phyloP scores from a whole-genome alignment of 2,329 filamentous ascomycete species.

The Sarocladiaceae sp. region DNA sequence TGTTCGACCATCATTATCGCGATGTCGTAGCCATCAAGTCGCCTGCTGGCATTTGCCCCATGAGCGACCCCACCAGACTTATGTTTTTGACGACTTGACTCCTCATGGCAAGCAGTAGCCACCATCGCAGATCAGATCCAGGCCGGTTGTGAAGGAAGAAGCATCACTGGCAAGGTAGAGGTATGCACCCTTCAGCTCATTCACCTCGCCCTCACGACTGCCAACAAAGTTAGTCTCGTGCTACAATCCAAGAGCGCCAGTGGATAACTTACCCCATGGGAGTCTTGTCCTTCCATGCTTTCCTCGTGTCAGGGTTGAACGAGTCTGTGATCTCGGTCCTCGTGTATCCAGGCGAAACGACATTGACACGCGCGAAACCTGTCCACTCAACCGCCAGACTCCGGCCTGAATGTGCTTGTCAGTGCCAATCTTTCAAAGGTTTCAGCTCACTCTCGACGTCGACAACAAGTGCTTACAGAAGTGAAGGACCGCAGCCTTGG shows the following conservation, averaged over 20 bases:
- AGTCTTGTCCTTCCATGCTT: conserved; percentile 70
- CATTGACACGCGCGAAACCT: conserved; percentile 66
- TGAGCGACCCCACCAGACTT: too few species aligned
- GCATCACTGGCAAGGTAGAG: conserved; percentile 78
- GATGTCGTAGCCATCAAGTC: too few species aligned
- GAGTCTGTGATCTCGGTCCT: conserved; percentile 66
- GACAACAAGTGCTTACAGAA: conserved; percentile 34
- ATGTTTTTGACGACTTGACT: too few species aligned
- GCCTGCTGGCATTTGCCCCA: too few species aligned
- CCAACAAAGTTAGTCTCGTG: conserved; percentile 11
- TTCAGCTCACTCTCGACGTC: not conserved
- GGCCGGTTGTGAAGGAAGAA: conserved; percentile 72
- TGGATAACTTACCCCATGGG: conserved; percentile 57
- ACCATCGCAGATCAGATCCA: conserved; percentile 69
- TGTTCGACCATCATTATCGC: not conserved
- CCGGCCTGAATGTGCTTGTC: conserved; percentile 43
- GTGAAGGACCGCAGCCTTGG: conserved; percentile 59
- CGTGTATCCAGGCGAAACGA: conserved; percentile 70
- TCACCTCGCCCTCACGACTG: conserved; percentile 61
- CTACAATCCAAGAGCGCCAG: not conserved
- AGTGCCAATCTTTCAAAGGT: not conserved
- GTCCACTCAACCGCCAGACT: conserved; percentile 73
- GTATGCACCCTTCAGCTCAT: conserved; percentile 78
- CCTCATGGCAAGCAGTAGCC: conserved; percentile 55
- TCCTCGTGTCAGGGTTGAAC: conserved; percentile 58